phyloP scores from a whole-genome alignment of 495 filamentous ascomycete genomes.

The Xylaria cubensis region DNA sequence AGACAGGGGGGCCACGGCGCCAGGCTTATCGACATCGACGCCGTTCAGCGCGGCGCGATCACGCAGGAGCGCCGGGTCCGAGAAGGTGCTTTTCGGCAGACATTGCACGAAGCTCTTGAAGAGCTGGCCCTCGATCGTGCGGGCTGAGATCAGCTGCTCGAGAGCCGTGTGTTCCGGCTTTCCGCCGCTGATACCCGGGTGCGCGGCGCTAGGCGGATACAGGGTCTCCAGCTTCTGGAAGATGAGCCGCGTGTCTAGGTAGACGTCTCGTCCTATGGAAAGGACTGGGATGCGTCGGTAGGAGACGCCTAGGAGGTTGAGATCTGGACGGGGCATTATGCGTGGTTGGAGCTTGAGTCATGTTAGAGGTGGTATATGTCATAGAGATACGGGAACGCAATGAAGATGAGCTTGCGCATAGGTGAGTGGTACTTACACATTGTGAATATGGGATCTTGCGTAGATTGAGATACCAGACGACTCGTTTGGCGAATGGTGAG shows the following conservation, averaged over 20 bases:
- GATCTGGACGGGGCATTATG: slow-evolving; percentile 64
- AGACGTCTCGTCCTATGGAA: slow-evolving; percentile 54
- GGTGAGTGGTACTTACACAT: slow-evolving; percentile 53
- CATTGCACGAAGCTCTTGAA: slow-evolving; percentile 52
- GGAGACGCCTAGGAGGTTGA: slow-evolving; percentile 59
- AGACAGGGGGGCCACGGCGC: slow-evolving; percentile 40
- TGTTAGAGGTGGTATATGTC: too few species aligned
- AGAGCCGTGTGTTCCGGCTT: slow-evolving; percentile 28
- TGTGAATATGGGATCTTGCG: slow-evolving; percentile 62
- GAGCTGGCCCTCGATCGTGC: slow-evolving; percentile 51
- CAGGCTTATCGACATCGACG: slow-evolving; percentile 2
- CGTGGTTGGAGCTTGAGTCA: slow-evolving; percentile 59
- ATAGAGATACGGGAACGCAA: too few species aligned
- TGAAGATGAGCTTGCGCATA: too few species aligned
- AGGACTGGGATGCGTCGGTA: slow-evolving; percentile 73
- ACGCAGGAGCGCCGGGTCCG: slow-evolving; percentile 50
- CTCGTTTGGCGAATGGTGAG: slow-evolving; percentile 64
- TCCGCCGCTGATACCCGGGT: slow-evolving; percentile 21
- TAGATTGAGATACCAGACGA: slow-evolving; percentile 66
- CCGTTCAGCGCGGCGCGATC: slow-evolving; percentile 58
- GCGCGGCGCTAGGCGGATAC: slow-evolving; percentile 44
- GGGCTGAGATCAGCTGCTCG: slow-evolving; percentile 33
- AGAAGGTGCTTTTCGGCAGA: slow-evolving; percentile 8
- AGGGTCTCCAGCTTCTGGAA: slow-evolving; percentile 60
- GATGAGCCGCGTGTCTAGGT: slow-evolving; percentile 65